A percentile compares a stretch with the other conserved stretches of the same genome.
phyloP scores from a whole-genome alignment of 2,329 filamentous ascomycete species.

The Penicillium sp. region DNA sequence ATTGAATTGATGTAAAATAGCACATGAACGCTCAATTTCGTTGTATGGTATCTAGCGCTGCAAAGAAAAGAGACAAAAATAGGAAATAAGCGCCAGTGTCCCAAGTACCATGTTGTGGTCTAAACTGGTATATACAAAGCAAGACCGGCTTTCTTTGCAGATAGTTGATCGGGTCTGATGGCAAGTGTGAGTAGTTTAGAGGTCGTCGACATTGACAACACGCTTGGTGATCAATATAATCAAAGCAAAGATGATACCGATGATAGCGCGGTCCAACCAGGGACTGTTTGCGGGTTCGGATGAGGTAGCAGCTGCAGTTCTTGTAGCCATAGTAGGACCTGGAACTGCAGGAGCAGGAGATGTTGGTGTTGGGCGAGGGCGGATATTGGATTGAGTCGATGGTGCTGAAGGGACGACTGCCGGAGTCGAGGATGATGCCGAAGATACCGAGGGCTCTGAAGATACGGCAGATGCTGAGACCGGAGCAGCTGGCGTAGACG shows the following conservation, averaged over 20 bases:
- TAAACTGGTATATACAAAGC: not conserved
- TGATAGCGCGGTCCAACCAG: slow-evolving; percentile 84
- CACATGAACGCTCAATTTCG: slow-evolving; percentile 9
- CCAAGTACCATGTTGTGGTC: slow-evolving; percentile 12
- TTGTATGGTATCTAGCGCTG: slow-evolving; percentile 11
- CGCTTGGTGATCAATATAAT: slow-evolving; percentile 69
- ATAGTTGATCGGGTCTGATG: not conserved
- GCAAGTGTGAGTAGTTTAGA: slow-evolving; percentile 16
- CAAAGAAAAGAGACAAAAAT: not conserved
- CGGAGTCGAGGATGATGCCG: not conserved
- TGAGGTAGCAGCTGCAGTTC: slow-evolving; percentile 12
- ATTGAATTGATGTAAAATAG: not conserved
- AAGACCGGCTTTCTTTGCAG: not conserved
- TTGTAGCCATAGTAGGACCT: not conserved
- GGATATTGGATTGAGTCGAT: not conserved
- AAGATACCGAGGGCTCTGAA: not conserved
- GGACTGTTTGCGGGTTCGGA: slow-evolving; percentile 57
- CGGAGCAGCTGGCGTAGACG: not conserved
- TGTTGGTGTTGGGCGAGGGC: slow-evolving; percentile 6
- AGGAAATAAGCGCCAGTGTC: not conserved
- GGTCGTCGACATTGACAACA: slow-evolving; percentile 41
- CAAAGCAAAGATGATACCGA: slow-evolving; percentile 72
- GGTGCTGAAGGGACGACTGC: not conserved
- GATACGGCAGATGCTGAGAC: not conserved
- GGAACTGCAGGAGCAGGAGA: slow-evolving; percentile 4